Evolutionary conservation across 148 eudicot species (phyloP).

Genomic region (Amaranthus cruentus): DNA sequence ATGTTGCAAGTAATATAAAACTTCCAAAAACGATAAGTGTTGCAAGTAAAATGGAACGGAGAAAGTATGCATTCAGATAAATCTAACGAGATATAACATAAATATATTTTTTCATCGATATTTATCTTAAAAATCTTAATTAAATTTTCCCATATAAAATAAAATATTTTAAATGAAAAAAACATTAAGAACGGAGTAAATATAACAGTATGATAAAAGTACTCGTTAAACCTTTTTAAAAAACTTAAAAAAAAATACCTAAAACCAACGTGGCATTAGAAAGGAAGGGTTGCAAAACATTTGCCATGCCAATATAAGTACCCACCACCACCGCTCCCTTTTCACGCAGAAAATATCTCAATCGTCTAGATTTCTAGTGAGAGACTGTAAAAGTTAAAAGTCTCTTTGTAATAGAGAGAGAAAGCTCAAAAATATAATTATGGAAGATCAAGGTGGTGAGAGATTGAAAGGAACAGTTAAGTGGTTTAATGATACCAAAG

Average conservation of each 20-base stretch:
- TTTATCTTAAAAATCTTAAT: too few relatives aligned
- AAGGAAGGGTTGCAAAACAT: constrained; percentile 1
- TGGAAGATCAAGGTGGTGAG: constrained; percentile 24
- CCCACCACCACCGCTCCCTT: neutral
- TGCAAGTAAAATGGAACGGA: too few relatives aligned
- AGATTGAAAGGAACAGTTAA: constrained; percentile 42
- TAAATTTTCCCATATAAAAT: too few relatives aligned
- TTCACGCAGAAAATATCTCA: constrained; percentile 5
- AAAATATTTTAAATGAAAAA: too few relatives aligned
- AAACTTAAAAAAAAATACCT: neutral
- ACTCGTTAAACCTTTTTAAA: neutral
- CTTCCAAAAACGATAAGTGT: too few relatives aligned
- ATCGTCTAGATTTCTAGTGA: neutral
- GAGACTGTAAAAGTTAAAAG: too few relatives aligned
- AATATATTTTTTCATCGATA: too few relatives aligned
- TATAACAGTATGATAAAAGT: too few relatives aligned
- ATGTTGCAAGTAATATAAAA: too few relatives aligned
- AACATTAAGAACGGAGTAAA: too few relatives aligned
- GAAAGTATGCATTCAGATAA: too few relatives aligned
- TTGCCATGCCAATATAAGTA: constrained; percentile 26
- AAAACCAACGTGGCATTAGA: constrained; percentile 19
- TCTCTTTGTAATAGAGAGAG: neutral
- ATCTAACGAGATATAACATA: too few relatives aligned
- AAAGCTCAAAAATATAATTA: neutral
- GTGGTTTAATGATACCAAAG: constrained; percentile 59